These are phyloP conservation scores for Mycena floridula DNA, from an alignment of 768 basidiomycete genomes.

Conservation along the genomic window DNA sequence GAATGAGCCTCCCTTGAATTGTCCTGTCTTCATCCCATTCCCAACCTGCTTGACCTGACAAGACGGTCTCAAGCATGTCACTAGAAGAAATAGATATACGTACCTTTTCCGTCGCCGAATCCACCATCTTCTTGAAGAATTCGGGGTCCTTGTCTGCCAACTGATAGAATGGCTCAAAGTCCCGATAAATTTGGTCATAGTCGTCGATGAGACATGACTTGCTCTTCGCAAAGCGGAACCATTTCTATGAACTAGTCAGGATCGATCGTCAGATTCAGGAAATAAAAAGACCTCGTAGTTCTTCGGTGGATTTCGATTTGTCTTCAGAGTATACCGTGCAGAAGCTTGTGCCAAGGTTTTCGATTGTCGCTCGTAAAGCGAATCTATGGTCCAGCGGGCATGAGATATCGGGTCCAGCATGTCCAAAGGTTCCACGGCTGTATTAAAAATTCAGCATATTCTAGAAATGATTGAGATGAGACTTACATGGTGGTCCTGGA, in stretches of 20 bases:
- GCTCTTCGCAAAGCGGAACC: constrained; percentile 9
- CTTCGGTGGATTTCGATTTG: constrained; percentile 10
- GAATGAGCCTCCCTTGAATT: constrained; percentile 5
- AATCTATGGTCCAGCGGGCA: constrained; percentile 3
- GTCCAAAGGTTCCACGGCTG: too few relatives aligned
- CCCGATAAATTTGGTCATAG: constrained; percentile 11
- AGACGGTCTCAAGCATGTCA: background rate
- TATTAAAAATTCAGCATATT: too few relatives aligned
- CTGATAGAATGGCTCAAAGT: constrained; percentile 9
- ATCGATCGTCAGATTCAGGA: too few relatives aligned
- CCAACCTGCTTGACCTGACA: constrained; percentile 6
- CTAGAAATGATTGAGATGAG: too few relatives aligned
- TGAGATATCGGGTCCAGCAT: too few relatives aligned
- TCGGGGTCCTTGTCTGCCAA: constrained; percentile 4
- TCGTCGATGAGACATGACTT: constrained; percentile 14
- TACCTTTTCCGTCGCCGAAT: background rate
- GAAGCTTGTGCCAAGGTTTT: constrained; percentile 8
- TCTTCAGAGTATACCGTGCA: constrained; percentile 10
- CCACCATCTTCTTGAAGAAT: background rate
- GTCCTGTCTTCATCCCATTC: constrained; percentile 8
- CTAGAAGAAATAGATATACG: background rate
- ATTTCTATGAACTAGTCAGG: too few relatives aligned
- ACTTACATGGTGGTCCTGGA: too few relatives aligned
- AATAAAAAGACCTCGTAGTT: too few relatives aligned
- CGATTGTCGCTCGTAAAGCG: constrained; percentile 7